Evolutionary conservation across 1,284 basidiomycete genomes (phyloP).

Genomic region (Kwoniella shivajii): DNA sequence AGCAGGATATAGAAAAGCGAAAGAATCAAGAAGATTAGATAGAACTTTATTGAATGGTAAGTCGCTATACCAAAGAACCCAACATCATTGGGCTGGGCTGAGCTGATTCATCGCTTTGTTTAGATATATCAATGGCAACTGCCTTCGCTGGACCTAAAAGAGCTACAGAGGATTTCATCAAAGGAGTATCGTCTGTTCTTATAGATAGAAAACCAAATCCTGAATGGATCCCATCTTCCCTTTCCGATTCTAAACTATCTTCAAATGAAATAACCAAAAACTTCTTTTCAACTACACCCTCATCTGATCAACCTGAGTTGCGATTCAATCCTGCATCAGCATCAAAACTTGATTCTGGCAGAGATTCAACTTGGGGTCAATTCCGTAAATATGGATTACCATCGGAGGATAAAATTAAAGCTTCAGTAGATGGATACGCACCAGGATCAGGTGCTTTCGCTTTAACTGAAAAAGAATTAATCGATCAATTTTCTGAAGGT

Average conservation of each 20-base stretch:
- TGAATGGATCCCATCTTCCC: slow-evolving; percentile 62
- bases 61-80: too few species aligned
- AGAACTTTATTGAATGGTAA: slow-evolving; percentile 79
- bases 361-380: slow-evolving; percentile 49
- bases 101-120: background rate
- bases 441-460: slow-evolving; percentile 50
- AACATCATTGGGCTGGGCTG: slow-evolving; percentile 11
- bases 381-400: slow-evolving; percentile 53
- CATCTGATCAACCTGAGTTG: slow-evolving; percentile 61
- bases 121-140: slow-evolving; percentile 44
- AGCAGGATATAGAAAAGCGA: slow-evolving; percentile 71
- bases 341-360: slow-evolving; percentile 23
- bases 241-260: slow-evolving; percentile 58
- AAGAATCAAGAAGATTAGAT: slow-evolving; percentile 61
- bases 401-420: slow-evolving; percentile 40
- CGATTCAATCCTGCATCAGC: slow-evolving; percentile 31
- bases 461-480: slow-evolving; percentile 44
- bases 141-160: slow-evolving; percentile 53
- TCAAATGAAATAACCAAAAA: slow-evolving; percentile 56
- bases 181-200: slow-evolving; percentile 75
- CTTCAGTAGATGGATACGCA: slow-evolving; percentile 42
- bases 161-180: slow-evolving; percentile 76
- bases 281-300: slow-evolving; percentile 61
- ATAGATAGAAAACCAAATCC: slow-evolving; percentile 61
- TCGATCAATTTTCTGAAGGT: slow-evolving; percentile 39